Evolutionary conservation across 805 yeast species (phyloP).

Genomic region (Candida cerambycidarum): DNA sequence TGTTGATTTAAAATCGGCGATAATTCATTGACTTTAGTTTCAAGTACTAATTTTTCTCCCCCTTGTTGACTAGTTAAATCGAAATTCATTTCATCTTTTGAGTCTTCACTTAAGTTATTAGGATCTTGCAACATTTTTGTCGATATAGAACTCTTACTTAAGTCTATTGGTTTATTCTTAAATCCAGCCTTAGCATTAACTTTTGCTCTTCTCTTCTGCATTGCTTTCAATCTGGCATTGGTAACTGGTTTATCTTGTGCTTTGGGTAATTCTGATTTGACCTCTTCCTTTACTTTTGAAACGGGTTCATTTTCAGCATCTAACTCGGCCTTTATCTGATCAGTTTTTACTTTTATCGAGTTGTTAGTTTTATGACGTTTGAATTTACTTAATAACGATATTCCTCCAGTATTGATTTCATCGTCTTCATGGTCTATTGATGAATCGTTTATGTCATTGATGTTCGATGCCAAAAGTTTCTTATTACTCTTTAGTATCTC

Average conservation of each 20-base stretch:
- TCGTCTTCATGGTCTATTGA: conserved; percentile 14
- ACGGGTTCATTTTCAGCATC: conserved; percentile 1
- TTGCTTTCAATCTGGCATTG: conserved; percentile 83
- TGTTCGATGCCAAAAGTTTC: conserved; percentile 56
- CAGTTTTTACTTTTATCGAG: conserved; percentile 18
- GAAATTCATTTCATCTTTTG: conserved; percentile 30
- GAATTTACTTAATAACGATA: conserved; percentile 46
- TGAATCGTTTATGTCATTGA: conserved; percentile 13
- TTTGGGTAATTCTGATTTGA: neutral
- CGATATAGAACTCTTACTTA: conserved; percentile 70
- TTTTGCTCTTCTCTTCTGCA: conserved; percentile 91
- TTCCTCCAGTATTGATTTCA: conserved; percentile 4
- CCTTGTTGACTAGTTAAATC: conserved; percentile 79
- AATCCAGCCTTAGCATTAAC: conserved; percentile 57
- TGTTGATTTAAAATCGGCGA: conserved; percentile 71
- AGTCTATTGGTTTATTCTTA: conserved; percentile 55
- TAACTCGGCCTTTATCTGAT: conserved; percentile 5
- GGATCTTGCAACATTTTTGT: conserved; percentile 49
- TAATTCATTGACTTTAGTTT: conserved; percentile 64
- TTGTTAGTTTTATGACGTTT: conserved; percentile 49
- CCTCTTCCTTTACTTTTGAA: conserved; percentile 6
- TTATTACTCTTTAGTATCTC: conserved; percentile 51
- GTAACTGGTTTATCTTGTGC: conserved; percentile 20
- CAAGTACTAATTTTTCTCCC: conserved; percentile 80
- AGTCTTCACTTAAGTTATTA: conserved; percentile 12